Percentiles rank a stretch among this genome's conserved stretches.
These are phyloP conservation scores for Sechiopsis laciniata DNA, from an alignment of 306 rosid genomes.

Conservation along the genomic window DNA sequence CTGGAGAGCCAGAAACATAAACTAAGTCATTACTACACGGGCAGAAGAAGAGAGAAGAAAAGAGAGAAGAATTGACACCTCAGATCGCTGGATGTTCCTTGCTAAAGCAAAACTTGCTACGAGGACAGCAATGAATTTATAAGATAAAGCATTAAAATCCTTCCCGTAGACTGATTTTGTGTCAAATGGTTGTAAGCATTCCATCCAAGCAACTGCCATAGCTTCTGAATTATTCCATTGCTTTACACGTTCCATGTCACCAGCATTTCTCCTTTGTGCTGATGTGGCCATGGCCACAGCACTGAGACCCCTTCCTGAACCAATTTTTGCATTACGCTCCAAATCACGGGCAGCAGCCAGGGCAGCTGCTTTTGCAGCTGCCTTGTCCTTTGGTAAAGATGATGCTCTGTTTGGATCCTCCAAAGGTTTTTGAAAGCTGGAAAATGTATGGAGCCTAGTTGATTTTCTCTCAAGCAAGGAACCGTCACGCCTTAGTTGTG, in stretches of 20 bases:
- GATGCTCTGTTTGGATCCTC: conserved; percentile 53
- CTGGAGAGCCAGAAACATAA: conserved; percentile 41
- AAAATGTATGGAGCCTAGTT: conserved; percentile 70
- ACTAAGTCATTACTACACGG: neutral
- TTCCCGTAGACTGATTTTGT: conserved; percentile 88
- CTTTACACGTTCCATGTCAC: conserved; percentile 82
- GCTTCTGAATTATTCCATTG: conserved; percentile 93
- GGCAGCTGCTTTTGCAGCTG: conserved; percentile 94
- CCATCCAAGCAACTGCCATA: conserved; percentile 99
- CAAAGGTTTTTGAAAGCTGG: conserved; percentile 84
- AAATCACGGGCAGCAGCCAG: conserved; percentile 92
- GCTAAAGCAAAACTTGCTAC: conserved; percentile 96
- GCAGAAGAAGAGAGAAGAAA: neutral
- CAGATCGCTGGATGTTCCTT: conserved; percentile 92
- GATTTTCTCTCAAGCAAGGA: conserved; percentile 80
- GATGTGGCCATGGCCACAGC: conserved; percentile 99
- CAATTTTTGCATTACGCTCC: conserved; percentile 76
- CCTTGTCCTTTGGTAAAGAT: conserved; percentile 74
- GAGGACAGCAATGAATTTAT: conserved; percentile 85
- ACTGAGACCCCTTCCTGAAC: conserved; percentile 97
- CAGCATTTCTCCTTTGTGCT: conserved; percentile 71
- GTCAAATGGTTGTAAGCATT: conserved; percentile 92
- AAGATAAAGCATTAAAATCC: conserved; percentile 86
- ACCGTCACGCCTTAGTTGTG: conserved; percentile 72
- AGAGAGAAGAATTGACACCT: conserved; percentile 41